Percentiles rank a stretch among this genome's conserved stretches.
Evolutionary conservation across 73 alveolate genomes (phyloP).

Genomic region (Tetrahymena malaccensis): DNA sequence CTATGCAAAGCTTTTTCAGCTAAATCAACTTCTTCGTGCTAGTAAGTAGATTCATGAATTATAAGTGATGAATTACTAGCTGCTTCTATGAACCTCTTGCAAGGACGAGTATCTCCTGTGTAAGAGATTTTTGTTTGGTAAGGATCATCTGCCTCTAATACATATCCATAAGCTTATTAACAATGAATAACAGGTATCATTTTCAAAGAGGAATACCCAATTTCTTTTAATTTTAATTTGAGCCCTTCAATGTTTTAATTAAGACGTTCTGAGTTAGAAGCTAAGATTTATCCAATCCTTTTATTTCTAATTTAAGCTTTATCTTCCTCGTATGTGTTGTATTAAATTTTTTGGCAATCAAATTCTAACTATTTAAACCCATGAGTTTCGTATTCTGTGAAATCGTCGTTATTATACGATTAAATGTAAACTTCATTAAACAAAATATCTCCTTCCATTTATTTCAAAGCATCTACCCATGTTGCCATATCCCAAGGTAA

Average conservation of each 20-base stretch:
- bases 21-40: not conserved
- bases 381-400: not conserved
- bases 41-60: not conserved
- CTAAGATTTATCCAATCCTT: not conserved
- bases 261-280: not conserved
- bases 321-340: not conserved
- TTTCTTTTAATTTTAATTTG: not conserved
- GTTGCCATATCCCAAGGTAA: not conserved
- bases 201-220: not conserved
- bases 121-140: not conserved
- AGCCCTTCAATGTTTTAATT: not conserved
- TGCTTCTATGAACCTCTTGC: not conserved
- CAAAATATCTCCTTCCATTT: not conserved
- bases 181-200: not conserved
- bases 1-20: not conserved
- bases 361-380: not conserved
- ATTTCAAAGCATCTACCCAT: not conserved
- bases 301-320: not conserved
- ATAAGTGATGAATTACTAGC: not conserved
- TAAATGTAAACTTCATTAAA: not conserved
- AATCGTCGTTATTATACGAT: not conserved
- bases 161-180: not conserved
- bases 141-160: not conserved
- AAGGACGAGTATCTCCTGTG: not conserved
- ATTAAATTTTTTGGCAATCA: not conserved